Evolutionary conservation across 495 filamentous ascomycete species (phyloP), one percentile per base, ranked within the genome.

Genomic region (Penicillium riverlandense): DNA sequence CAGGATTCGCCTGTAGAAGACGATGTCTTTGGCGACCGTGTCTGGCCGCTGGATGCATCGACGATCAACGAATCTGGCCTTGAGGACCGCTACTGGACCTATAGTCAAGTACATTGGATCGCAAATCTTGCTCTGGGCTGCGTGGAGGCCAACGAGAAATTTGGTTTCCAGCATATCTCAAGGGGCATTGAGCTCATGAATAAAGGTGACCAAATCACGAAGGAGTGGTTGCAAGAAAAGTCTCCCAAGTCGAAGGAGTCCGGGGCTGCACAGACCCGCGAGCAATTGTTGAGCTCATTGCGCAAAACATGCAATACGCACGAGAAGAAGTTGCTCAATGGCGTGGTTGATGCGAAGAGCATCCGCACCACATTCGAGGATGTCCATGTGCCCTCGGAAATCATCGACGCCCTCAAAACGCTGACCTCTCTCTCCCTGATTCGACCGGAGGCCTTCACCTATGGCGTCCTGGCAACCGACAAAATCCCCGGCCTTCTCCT

Each of bases 361-460:
- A 86, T 98, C 40, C 81, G 80, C 39, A 94, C 87, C 0, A 91
- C 86, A 2, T 98, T 97, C 45, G 63, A 77, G 10, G 85, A 94
- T 57, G 83, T 98, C 32, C 84, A 87, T 47, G 89, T 86, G 11
- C 80, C 90, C 0, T 60, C 75, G 4, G 85, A 88, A 40, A 96
- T 88, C 9, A 85, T 95, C 28, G 88, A 95, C 33, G 84, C 90
- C 1, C 67, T 97, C 43, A 90, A 90, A 62, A 90, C 86, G 5
- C 72, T 97, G 30, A 98, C 94, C 4, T 86, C 86, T 2, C 72
- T 98, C 8, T 95, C 90, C 0, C 75, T 98, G 0, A 72, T 85
- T 22, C 83, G 94, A 1, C 92, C 92, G 1, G 92, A 98, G 35
- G 92, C 94, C 27, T 98, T 98, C 63, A 83, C 82, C 11, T 98